Evolutionary conservation across 768 basidiomycete genomes (phyloP), one percentile per base, ranked within the genome.

Genomic region (Termitomyces sp.): DNA sequence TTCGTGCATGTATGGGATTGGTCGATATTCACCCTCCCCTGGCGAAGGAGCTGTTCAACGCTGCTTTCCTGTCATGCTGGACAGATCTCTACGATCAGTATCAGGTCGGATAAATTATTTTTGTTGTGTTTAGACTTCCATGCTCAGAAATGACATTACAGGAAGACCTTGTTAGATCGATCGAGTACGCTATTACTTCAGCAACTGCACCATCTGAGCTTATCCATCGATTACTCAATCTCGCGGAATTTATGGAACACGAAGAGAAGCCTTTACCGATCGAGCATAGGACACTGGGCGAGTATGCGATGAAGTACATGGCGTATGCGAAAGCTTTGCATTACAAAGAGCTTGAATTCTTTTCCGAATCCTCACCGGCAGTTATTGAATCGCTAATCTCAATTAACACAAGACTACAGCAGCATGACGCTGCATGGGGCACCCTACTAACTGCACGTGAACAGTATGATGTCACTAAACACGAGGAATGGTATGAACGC

Each of bases 191-290:
- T 4, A 88, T 98, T 60, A 87, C 83, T 0, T 90, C 92, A 4
- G 75, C 80, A 16, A 81, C 75, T 9, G 86, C 92, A 4, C 92
- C 94, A 2, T 80, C 92, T 2, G 96, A 98, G 48, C 79, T 98
- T 30, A 90, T 96, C 20, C 92, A 97, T 68, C 83, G 92, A 26
- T 75, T 98, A 16, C 81, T 99, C 56, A 94, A 94, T 70, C 81
- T 98, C 26, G 94, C 94, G 4, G 97, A 99, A 69, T 98, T 98
- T 70, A 96, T 98, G 92, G 97, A 98, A 70, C 96, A 98, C 64
- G 95, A 98, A 72, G 97, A 98, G 67, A 96, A 96, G 67, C 83
- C 91, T 0, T 78, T 98, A 1, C 94, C 94, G 1, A 97, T 98
- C 59, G 94, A 97, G 64, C 88, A 94, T 64, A 84, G 92, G 53